Conservation (phyloP, 2,329 filamentous ascomycete species). For the Stemphylium lycopersici region DNA sequence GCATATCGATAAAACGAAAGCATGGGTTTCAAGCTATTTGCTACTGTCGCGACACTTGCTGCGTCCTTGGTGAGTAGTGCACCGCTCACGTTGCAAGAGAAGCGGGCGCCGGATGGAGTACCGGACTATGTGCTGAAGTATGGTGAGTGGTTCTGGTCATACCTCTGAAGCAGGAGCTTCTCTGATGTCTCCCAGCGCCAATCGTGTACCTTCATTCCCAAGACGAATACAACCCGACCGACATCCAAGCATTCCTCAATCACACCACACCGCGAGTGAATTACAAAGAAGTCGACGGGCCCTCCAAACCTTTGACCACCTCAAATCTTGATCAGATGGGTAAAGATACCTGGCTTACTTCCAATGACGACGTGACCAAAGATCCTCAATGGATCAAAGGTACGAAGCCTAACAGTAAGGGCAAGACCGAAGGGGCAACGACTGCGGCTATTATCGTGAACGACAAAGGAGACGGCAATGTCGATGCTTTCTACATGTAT, state of each 20-base stretch:
- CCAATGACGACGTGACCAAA: slow-evolving; percentile 50
- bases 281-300: slow-evolving; percentile 40
- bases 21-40: slow-evolving; percentile 20
- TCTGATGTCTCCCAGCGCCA: slow-evolving; percentile 45
- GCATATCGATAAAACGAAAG: slow-evolving; percentile 1
- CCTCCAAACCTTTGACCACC: slow-evolving; percentile 48
- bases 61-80: slow-evolving; percentile 23
- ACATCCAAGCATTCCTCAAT: slow-evolving; percentile 50
- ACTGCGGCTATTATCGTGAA: slow-evolving; percentile 63
- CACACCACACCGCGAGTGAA: slow-evolving; percentile 50
- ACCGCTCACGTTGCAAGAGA: slow-evolving; percentile 23
- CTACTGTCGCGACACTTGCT: slow-evolving; percentile 16
- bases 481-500: slow-evolving; percentile 69
- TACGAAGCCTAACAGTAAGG: slow-evolving; percentile 57
- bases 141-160: slow-evolving; percentile 30
- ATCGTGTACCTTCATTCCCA: slow-evolving; percentile 53
- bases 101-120: slow-evolving; percentile 34
- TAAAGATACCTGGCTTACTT: slow-evolving; percentile 53
- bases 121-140: slow-evolving; percentile 49
- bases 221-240: slow-evolving; percentile 54
- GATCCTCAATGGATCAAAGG: slow-evolving; percentile 57
- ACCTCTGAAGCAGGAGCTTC: not conserved
- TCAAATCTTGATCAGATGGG: slow-evolving; percentile 54
- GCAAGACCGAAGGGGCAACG: slow-evolving; percentile 58
- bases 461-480: slow-evolving; percentile 59